Percentiles rank a stretch among this genome's conserved stretches.
Conservation (phyloP, 169 alveolate species). For the Perkinsus olseni region DNA sequence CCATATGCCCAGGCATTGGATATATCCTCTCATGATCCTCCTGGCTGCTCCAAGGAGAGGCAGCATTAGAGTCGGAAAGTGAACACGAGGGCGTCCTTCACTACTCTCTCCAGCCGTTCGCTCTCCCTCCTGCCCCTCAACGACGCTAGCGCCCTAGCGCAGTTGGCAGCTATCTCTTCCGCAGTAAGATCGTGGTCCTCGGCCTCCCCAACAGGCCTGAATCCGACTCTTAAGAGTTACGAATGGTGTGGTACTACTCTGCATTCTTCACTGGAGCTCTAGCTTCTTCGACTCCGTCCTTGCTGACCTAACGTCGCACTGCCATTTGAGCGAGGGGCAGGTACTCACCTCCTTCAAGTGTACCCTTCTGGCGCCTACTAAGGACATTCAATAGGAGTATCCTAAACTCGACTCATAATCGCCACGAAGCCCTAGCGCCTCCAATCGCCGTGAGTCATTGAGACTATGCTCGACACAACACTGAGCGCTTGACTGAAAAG, state of each 20-base stretch:
- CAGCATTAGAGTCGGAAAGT: too few relatives aligned
- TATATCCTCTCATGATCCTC: too few relatives aligned
- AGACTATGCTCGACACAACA: not conserved
- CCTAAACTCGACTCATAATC: not conserved
- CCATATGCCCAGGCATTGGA: too few relatives aligned
- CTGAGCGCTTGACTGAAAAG: not conserved
- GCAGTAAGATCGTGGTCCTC: not conserved
- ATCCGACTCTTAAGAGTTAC: not conserved
- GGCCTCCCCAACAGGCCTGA: not conserved
- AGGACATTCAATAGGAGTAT: not conserved
- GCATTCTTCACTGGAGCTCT: not conserved
- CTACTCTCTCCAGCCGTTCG: not conserved
- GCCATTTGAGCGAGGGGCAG: not conserved
- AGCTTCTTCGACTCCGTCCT: not conserved
- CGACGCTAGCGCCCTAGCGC: not conserved
- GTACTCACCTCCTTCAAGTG: not conserved
- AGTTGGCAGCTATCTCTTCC: not conserved
- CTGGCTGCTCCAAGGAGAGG: too few relatives aligned
- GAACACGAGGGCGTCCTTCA: too few relatives aligned
- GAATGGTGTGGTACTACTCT: not conserved
- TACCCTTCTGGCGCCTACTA: not conserved
- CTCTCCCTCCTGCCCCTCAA: not conserved
- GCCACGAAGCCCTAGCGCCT: not conserved
- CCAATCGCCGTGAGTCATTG: not conserved
- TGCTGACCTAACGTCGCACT: not conserved